Percentiles rank a stretch among this genome's conserved stretches.
phyloP scores from a whole-genome alignment of 352 stramenopile species.

The Pseudoperonospora humuli region DNA sequence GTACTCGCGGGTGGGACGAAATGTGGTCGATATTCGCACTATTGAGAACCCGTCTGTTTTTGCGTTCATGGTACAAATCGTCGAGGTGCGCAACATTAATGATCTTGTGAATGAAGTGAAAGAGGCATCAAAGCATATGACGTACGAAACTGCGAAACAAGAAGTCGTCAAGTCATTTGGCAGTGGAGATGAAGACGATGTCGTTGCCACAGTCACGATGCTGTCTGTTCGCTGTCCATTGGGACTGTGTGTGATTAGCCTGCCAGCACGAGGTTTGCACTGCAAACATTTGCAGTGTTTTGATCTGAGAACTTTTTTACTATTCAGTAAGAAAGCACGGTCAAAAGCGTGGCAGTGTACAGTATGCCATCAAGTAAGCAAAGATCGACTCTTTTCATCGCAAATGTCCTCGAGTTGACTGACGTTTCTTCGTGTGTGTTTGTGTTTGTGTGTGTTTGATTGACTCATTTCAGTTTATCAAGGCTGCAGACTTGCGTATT shows the following conservation, averaged over 20 bases:
- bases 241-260: constrained; percentile 80
- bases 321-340: constrained; percentile 83
- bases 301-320: constrained; percentile 89
- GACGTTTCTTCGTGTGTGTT: constrained; percentile 2
- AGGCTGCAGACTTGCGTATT: constrained; percentile 79
- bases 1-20: constrained; percentile 56
- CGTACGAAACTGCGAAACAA: constrained; percentile 63
- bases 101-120: constrained; percentile 56
- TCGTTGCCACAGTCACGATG: constrained; percentile 80
- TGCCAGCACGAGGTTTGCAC: constrained; percentile 81
- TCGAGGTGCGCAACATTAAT: constrained; percentile 55
- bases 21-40: constrained; percentile 66
- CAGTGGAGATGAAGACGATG: constrained; percentile 70
- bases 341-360: constrained; percentile 88
- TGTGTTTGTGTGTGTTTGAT: not conserved
- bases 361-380: constrained; percentile 83
- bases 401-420: not conserved
- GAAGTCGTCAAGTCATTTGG: constrained; percentile 78
- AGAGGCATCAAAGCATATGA: constrained; percentile 51
- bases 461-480: constrained; percentile 68
- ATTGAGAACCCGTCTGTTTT: constrained; percentile 56
- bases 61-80: constrained; percentile 66
- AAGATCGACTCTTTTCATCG: not conserved
- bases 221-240: constrained; percentile 87
- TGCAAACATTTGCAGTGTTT: constrained; percentile 96